These are phyloP conservation scores for Suhomyces terraborum DNA, from an alignment of 1,139 yeast genomes.

Conservation along the genomic window DNA sequence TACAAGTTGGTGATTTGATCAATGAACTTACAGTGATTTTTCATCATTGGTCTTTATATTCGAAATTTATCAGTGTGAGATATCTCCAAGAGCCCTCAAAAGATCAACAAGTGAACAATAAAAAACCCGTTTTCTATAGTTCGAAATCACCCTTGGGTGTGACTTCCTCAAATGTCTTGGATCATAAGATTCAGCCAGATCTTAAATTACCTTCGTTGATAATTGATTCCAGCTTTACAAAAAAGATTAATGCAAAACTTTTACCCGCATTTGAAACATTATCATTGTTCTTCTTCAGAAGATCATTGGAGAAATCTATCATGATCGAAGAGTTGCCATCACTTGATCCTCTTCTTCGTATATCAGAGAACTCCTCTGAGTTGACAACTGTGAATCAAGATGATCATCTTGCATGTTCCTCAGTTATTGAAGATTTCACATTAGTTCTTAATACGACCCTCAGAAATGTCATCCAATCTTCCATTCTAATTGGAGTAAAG, in stretches of 20 bases:
- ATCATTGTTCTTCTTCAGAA: conserved; percentile 65
- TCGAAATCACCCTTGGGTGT: conserved; percentile 4
- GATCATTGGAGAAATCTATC: conserved; percentile 82
- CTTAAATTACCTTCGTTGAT: conserved; percentile 56
- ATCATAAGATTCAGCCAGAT: conserved; percentile 13
- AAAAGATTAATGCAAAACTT: conserved; percentile 56
- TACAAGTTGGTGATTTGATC: conserved; percentile 57
- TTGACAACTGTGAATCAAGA: conserved; percentile 24
- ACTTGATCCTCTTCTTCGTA: conserved; percentile 33
- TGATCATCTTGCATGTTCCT: conserved; percentile 70
- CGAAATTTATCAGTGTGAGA: conserved; percentile 69
- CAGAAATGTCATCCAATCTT: conserved; percentile 60
- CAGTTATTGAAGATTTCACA: conserved; percentile 84
- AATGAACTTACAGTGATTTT: conserved; percentile 75
- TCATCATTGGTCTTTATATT: conserved; percentile 85
- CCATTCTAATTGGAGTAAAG: conserved; percentile 56
- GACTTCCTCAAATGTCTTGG: not conserved
- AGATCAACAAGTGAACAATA: not conserved
- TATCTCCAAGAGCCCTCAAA: conserved; percentile 26
- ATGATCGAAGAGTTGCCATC: conserved; percentile 75
- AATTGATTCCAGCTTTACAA: conserved; percentile 58
- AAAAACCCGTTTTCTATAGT: too few species aligned
- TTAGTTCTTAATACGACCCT: conserved; percentile 70
- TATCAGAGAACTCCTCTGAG: conserved; percentile 6
- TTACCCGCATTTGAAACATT: conserved; percentile 65